Evolutionary conservation across 2,329 filamentous ascomycete species (phyloP).

Genomic region (Botryotinia narcissicola): DNA sequence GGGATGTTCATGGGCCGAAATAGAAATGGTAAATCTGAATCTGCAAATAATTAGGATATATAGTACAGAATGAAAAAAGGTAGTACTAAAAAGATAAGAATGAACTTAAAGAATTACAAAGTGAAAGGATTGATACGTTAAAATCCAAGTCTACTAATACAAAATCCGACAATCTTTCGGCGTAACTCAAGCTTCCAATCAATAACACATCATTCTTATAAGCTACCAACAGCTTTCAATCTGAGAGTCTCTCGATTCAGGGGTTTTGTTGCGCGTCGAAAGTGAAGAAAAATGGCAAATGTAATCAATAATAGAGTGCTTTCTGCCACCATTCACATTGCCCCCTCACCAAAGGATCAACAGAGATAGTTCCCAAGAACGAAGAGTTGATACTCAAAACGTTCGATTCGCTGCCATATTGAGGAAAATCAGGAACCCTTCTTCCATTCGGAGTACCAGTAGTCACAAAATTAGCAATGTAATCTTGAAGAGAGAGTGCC

Average conservation of each 20-base stretch:
- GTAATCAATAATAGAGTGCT: neutral
- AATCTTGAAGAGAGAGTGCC: constrained; percentile 40
- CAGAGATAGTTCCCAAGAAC: neutral
- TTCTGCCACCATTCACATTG: neutral
- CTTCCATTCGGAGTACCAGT: constrained; percentile 37
- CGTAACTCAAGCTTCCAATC: neutral
- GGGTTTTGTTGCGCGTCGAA: neutral
- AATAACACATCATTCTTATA: neutral
- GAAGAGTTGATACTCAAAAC: constrained; percentile 21
- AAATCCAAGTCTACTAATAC: no score
- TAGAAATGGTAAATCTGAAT: no score
- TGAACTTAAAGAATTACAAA: no score
- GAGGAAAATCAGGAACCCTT: constrained; percentile 27
- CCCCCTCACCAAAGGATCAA: neutral
- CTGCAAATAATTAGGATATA: no score
- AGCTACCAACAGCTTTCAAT: neutral
- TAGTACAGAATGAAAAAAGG: no score
- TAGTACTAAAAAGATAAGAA: no score
- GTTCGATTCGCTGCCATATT: constrained; percentile 25
- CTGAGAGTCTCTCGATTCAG: neutral
- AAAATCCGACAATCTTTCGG: accelerated
- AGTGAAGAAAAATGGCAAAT: neutral
- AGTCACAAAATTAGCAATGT: constrained; percentile 39
- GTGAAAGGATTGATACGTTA: no score
- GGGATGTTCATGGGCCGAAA: no score